Evolutionary conservation across 305 asterid genomes (phyloP), one percentile per base, ranked within the genome.

Genomic region (Fraxinus albicans): DNA sequence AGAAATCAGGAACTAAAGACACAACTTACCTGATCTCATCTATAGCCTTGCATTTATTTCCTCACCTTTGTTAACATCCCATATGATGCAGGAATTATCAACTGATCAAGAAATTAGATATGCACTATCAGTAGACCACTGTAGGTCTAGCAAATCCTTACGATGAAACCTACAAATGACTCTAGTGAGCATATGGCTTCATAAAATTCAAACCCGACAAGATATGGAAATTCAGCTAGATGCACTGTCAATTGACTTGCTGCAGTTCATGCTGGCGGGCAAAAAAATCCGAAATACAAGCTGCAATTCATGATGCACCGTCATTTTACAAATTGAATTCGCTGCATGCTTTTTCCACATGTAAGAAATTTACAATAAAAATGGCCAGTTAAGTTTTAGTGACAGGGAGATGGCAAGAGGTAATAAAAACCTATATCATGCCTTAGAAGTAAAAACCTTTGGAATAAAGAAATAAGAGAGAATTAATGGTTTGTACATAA

Each of bases 11-110:
- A 77, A 27, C 73, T 34, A 47, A 81, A 33, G n/a, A 58, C 2
- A 74, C 50, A 38, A 31, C 7, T 33, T 4, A 60, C 38, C 12
- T 19, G 73, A 36, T 34, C 79, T 8, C 58, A 77, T 29, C 25
- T 81, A 53, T 63, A 75, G 77, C 75, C 0, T 50, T 79, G 42
- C 76, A 15, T 60, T 70, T 78, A 67, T 69, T 42, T 42, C 35
- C 83, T 21, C 86, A 94, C 99, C 97, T 89, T 92, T 96, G 83
- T 70, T 88, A 77, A 91, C 91, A 86, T 96, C 98, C 98, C 99
- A 96, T 88, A 94, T 89, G 88, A 96, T 94, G 88, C 98, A 96
- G 15, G 96, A 88, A 89, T 96, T 96, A 88, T 96, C 99, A 78
- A 96, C 97, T 23, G 99, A 96, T 79, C 99, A 98, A 44, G 98